phyloP scores from a whole-genome alignment of 768 basidiomycete genomes.

The Boletus huronensis region DNA sequence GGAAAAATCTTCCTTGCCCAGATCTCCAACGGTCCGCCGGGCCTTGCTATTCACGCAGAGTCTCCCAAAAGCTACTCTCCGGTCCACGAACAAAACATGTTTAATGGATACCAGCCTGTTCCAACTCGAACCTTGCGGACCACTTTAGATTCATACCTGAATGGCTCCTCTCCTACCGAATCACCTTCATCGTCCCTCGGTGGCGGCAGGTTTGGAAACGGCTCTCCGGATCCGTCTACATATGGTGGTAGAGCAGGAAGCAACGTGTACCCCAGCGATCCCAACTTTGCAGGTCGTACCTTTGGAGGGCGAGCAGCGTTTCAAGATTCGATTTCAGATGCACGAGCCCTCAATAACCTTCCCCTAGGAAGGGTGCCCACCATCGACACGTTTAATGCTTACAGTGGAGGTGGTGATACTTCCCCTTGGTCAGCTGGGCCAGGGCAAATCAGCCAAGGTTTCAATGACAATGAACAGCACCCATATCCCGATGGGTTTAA shows the following conservation, averaged over 20 bases:
- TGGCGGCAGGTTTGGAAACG: constrained; percentile 57
- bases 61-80: constrained; percentile 45
- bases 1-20: constrained; percentile 65
- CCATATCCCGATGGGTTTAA: constrained; percentile 28
- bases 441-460: constrained; percentile 19
- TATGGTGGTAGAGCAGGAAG: constrained; percentile 48
- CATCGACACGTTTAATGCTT: constrained; percentile 40
- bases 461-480: constrained; percentile 20
- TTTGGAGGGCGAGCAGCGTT: constrained; percentile 36
- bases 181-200: constrained; percentile 74
- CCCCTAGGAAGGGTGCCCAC: constrained; percentile 31
- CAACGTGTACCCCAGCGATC: constrained; percentile 37
- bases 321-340: constrained; percentile 41
- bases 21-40: constrained; percentile 47
- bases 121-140: constrained; percentile 58
- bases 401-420: constrained; percentile 29
- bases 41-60: constrained; percentile 47
- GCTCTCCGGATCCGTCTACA: constrained; percentile 64
- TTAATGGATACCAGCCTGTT: constrained; percentile 61
- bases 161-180: constrained; percentile 54
- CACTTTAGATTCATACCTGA: constrained; percentile 62
- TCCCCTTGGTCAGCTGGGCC: constrained; percentile 36
- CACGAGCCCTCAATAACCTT: constrained; percentile 34
- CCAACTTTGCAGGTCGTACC: constrained; percentile 34
- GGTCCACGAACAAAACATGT: constrained; percentile 35